phyloP scores from a whole-genome alignment of 1,284 basidiomycete species.

The Naganishia sp. region DNA sequence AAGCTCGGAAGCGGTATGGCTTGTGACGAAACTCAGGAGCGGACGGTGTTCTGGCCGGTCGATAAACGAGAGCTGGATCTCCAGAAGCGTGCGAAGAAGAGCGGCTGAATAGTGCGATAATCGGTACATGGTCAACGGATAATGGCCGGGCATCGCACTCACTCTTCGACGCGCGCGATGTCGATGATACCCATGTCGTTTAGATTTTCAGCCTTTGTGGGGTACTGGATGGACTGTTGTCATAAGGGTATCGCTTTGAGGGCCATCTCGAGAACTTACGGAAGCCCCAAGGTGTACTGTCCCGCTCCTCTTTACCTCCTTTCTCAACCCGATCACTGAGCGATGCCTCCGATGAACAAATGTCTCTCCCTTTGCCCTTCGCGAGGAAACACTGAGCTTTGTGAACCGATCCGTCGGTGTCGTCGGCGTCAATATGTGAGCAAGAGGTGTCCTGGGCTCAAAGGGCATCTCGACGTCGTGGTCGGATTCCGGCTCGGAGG shows the following conservation, averaged over 20 bases:
- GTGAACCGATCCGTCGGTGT: constrained; percentile 22
- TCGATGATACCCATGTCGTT: too few relatives aligned
- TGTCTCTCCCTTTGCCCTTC: constrained; percentile 13
- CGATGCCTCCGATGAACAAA: constrained; percentile 7
- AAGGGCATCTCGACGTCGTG: constrained; percentile 4
- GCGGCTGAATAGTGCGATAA: too few relatives aligned
- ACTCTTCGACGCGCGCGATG: neutral
- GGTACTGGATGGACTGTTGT: too few relatives aligned
- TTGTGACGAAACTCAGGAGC: constrained; percentile 6
- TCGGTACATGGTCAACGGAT: too few relatives aligned
- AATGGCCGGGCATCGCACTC: neutral
- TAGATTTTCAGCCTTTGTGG: too few relatives aligned
- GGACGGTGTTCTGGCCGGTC: neutral
- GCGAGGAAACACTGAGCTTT: constrained; percentile 8
- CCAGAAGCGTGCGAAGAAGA: neutral
- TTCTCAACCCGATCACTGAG: too few relatives aligned
- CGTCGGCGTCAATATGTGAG: constrained; percentile 1
- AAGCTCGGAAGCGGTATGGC: constrained; percentile 3
- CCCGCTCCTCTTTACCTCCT: too few relatives aligned
- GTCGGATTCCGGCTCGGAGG: constrained; percentile 1
- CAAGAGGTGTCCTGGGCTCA: constrained; percentile 16
- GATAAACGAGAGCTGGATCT: neutral
- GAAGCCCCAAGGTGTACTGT: too few relatives aligned
- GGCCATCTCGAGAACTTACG: too few relatives aligned
- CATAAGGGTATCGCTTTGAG: too few relatives aligned